Evolutionary conservation across 345 rosid species (phyloP).

Genomic region (Populus alba): DNA sequence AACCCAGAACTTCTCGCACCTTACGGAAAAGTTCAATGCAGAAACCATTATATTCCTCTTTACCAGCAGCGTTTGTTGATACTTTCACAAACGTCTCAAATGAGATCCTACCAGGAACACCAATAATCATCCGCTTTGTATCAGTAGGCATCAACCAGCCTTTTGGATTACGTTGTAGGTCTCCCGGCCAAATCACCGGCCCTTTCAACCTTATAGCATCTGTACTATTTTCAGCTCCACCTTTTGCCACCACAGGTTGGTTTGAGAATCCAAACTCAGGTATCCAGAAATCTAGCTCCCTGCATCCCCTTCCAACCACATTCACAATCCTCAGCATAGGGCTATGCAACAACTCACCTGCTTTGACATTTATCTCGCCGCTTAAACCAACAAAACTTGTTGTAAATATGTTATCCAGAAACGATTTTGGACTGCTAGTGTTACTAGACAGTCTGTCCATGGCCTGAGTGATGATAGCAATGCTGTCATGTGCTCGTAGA

Average conservation of each 20-base stretch:
- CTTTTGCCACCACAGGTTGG: no score
- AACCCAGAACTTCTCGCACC: slow-evolving; percentile 11
- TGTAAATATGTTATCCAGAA: slow-evolving; percentile 17
- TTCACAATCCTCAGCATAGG: slow-evolving; percentile 30
- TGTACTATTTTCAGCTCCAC: not conserved
- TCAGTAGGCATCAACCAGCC: slow-evolving; percentile 40
- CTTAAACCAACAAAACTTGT: slow-evolving; percentile 41
- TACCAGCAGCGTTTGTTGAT: slow-evolving; percentile 3
- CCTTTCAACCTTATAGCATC: not conserved
- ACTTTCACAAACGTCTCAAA: slow-evolving; percentile 47
- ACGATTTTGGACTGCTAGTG: not conserved
- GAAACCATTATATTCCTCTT: slow-evolving; percentile 32
- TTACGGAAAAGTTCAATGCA: slow-evolving; percentile 44
- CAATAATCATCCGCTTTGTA: slow-evolving; percentile 36
- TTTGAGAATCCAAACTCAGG: slow-evolving; percentile 33
- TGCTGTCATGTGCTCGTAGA: slow-evolving; percentile 41
- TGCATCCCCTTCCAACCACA: slow-evolving; percentile 41
- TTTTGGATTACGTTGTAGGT: slow-evolving; percentile 19
- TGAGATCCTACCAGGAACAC: slow-evolving; percentile 40
- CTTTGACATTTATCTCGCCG: slow-evolving; percentile 32
- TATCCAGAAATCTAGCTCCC: slow-evolving; percentile 40
- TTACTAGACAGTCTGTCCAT: not conserved
- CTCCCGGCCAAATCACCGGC: slow-evolving; percentile 41
- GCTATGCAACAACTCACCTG: slow-evolving; percentile 8
- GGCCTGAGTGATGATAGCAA: slow-evolving; percentile 21